Conservation (phyloP, 208 protist genomes). For the Naegleria gruberi region DNA sequence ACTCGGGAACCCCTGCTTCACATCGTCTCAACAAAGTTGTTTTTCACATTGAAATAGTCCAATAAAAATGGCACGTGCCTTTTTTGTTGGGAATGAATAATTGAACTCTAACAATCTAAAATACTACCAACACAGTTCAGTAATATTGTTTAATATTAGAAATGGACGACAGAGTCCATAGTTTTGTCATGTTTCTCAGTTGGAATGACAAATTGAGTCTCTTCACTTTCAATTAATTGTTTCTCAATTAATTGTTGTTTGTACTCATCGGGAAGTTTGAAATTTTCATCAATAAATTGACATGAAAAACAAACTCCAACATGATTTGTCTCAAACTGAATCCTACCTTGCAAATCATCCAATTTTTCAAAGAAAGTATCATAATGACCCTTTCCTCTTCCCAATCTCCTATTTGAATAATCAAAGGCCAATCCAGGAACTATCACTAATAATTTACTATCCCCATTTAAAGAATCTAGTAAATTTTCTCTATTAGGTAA, state of each 20-base stretch:
- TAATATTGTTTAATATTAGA: too few species aligned
- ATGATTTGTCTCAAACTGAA: neutral
- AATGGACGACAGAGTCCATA: too few species aligned
- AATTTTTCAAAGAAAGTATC: neutral
- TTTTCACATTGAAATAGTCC: too few species aligned
- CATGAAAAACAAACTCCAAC: neutral
- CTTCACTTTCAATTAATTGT: neutral
- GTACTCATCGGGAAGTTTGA: neutral
- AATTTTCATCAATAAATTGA: neutral
- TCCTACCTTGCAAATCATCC: neutral
- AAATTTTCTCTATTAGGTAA: neutral
- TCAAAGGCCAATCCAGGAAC: conserved; percentile 6
- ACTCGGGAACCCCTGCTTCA: too few species aligned
- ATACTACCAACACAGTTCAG: too few species aligned
- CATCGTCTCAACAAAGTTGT: too few species aligned
- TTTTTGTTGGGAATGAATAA: too few species aligned
- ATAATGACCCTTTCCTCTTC: conserved; percentile 10
- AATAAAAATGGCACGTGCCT: too few species aligned
- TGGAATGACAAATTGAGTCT: neutral
- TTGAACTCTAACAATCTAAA: too few species aligned
- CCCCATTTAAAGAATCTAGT: neutral
- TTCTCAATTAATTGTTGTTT: neutral
- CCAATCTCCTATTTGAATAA: neutral
- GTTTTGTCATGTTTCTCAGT: neutral
- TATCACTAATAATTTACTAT: neutral